A percentile compares a stretch with the other conserved stretches of the same genome.
Evolutionary conservation across 345 rosid species (phyloP).

Genomic region (Capsella bursapastoris): DNA sequence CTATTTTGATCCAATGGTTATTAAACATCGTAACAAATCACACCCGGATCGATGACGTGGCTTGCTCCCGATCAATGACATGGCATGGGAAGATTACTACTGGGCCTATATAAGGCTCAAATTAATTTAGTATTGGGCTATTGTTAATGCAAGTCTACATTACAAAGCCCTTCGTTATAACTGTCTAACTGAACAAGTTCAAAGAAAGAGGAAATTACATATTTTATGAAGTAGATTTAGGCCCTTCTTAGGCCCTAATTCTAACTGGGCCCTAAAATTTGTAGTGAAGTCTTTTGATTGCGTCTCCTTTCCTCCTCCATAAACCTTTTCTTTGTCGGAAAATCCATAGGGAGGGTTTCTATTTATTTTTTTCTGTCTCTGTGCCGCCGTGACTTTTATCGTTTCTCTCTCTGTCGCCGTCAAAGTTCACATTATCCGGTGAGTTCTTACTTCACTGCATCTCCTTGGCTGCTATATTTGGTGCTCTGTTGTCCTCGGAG

Average conservation of each 20-base stretch:
- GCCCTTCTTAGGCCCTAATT: neutral
- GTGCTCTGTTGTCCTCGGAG: neutral
- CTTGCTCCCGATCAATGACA: no score
- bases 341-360: neutral
- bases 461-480: neutral
- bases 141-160: no score
- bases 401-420: neutral
- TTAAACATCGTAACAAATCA: no score
- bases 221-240: no score
- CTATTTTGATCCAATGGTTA: no score
- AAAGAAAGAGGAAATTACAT: no score
- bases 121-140: no score
- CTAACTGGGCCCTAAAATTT: neutral
- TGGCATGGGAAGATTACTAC: no score
- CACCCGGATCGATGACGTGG: no score
- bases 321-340: neutral
- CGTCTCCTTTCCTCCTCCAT: neutral
- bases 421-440: constrained; percentile 8
- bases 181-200: no score
- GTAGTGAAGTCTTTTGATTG: neutral
- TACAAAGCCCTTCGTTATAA: no score
- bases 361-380: neutral
- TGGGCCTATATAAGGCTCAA: no score
- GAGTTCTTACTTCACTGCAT: constrained; percentile 1
- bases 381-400: constrained; percentile 17